Conservation (phyloP, 768 basidiomycete genomes). For the Lentinula edodes region DNA sequence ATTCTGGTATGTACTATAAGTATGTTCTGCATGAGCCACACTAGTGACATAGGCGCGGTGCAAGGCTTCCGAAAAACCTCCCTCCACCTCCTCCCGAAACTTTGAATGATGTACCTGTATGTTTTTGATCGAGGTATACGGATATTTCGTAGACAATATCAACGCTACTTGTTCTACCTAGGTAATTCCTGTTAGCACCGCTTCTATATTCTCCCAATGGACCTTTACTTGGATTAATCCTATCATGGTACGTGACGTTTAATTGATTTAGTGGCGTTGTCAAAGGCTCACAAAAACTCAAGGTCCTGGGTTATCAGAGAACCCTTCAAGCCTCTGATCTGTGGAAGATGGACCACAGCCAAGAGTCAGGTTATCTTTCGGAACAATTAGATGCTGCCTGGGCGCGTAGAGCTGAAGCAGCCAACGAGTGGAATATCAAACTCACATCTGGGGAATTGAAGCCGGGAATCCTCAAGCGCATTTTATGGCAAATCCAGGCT, state of each 20-base stretch:
- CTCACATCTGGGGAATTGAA: conserved; percentile 39
- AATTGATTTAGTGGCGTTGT: neutral
- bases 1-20: conserved; percentile 34
- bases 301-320: conserved; percentile 64
- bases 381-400: conserved; percentile 52
- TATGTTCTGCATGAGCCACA: neutral
- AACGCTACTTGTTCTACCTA: conserved; percentile 13
- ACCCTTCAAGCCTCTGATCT: conserved; percentile 72
- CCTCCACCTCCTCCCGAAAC: conserved; percentile 52
- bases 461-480: conserved; percentile 32
- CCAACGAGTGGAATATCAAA: conserved; percentile 50
- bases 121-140: neutral
- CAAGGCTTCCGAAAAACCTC: conserved; percentile 53
- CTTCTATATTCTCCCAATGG: conserved; percentile 53
- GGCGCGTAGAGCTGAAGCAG: conserved; percentile 38
- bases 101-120: conserved; percentile 50
- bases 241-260: conserved; percentile 33
- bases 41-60: neutral
- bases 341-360: conserved; percentile 55
- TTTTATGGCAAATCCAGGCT: conserved; percentile 36
- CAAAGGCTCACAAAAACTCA: neutral
- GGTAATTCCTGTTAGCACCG: conserved; percentile 53
- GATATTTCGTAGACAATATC: neutral
- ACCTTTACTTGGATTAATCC: conserved; percentile 65
- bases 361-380: conserved; percentile 45